Percentiles rank a stretch among this genome's conserved stretches.
These are phyloP conservation scores for Alternaria tenuissima DNA, from an alignment of 2,329 filamentous ascomycete species.

Conservation along the genomic window DNA sequence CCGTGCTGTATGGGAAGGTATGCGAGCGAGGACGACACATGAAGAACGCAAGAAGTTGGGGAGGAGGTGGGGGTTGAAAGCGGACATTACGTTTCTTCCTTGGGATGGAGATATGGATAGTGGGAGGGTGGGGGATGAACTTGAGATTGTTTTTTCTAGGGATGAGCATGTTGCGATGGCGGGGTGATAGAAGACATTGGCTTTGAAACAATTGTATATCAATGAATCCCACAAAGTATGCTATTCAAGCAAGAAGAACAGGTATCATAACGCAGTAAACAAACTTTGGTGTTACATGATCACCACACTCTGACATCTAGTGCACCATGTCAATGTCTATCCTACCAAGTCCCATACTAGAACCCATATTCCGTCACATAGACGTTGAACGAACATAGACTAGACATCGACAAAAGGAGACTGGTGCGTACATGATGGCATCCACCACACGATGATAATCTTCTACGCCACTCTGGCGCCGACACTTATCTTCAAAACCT, in stretches of 20 bases:
- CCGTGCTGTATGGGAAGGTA: constrained; percentile 35
- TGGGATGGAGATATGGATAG: constrained; percentile 45
- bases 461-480: not conserved
- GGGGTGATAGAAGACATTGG: not conserved
- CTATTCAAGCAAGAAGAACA: not conserved
- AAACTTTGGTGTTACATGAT: not conserved
- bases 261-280: not conserved
- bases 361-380: not conserved
- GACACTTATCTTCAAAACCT: not conserved
- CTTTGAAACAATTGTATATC: not conserved
- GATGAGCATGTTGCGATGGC: not conserved
- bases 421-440: not conserved
- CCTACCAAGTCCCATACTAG: not conserved
- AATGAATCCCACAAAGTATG: not conserved
- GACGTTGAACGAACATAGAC: not conserved
- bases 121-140: constrained; percentile 43
- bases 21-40: constrained; percentile 23
- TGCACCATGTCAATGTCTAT: not conserved
- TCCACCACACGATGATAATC: not conserved
- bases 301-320: not conserved
- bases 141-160: constrained; percentile 44
- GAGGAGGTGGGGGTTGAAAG: constrained; percentile 23
- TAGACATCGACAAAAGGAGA: not conserved
- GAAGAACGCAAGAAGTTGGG: constrained; percentile 13
- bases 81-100: constrained; percentile 32